Conservation (phyloP, 768 basidiomycete species). For the Pleurotus tuber-regium region DNA sequence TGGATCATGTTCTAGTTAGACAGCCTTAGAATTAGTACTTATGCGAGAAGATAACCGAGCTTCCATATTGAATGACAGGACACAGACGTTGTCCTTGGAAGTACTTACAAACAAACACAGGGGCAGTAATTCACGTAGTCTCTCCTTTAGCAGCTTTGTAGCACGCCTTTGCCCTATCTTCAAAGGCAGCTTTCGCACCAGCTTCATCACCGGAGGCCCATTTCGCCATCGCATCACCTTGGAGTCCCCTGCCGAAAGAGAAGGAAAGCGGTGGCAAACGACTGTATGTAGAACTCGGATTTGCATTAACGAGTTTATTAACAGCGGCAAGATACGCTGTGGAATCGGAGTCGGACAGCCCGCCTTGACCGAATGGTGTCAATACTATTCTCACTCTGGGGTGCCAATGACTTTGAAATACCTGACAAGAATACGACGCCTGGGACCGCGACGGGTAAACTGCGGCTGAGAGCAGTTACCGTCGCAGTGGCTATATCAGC, state of each 20-base stretch:
- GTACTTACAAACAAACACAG: too few species aligned
- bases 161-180: slow-evolving; percentile 41
- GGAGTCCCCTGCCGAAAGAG: slow-evolving; percentile 49
- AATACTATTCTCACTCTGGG: not conserved
- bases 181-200: slow-evolving; percentile 36
- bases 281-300: slow-evolving; percentile 31
- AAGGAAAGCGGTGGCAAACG: slow-evolving; percentile 45
- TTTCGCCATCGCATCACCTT: slow-evolving; percentile 44
- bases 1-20: too few species aligned
- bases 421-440: slow-evolving; percentile 50
- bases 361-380: slow-evolving; percentile 28
- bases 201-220: slow-evolving; percentile 46
- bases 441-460: slow-evolving; percentile 44
- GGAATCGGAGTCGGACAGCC: slow-evolving; percentile 38
- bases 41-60: too few species aligned
- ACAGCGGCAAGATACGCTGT: slow-evolving; percentile 39
- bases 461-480: slow-evolving; percentile 41
- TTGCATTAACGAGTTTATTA: slow-evolving; percentile 35
- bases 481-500: slow-evolving; percentile 45
- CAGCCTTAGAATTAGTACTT: too few species aligned
- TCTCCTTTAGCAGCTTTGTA: slow-evolving; percentile 40
- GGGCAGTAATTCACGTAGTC: slow-evolving; percentile 9
- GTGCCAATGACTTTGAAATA: slow-evolving; percentile 16
- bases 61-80: too few species aligned
- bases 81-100: too few species aligned